Percentiles rank a stretch among this genome's conserved stretches.
Conservation (phyloP, 176 grass and related monocot genomes). For the Juncus effusus region DNA sequence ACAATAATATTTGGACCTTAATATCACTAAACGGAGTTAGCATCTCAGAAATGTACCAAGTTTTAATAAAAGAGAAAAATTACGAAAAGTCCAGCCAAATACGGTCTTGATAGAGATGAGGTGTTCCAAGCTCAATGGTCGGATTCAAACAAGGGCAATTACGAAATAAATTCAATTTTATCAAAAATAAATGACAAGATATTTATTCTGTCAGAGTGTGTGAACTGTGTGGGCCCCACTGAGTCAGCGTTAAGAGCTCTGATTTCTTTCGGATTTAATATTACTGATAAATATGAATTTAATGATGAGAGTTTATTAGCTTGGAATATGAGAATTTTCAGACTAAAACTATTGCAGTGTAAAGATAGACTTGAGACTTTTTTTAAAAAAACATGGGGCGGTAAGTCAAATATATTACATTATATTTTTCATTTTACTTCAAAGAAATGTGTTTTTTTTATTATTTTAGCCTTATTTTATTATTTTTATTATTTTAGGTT, state of each 20-base stretch:
- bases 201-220: conserved; percentile 91
- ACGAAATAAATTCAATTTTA: conserved; percentile 67
- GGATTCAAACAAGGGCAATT: conserved; percentile 40
- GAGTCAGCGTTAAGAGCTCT: conserved; percentile 67
- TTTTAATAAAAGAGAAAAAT: conserved; percentile 52
- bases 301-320: conserved; percentile 33
- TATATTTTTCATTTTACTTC: conserved; percentile 23
- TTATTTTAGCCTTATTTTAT: too few species aligned
- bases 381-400: conserved; percentile 99
- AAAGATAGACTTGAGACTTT: conserved; percentile 89
- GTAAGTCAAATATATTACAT: conserved; percentile 27
- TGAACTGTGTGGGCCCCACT: conserved; percentile 65
- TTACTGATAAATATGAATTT: conserved; percentile 70
- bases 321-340: conserved; percentile 62
- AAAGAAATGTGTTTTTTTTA: not conserved
- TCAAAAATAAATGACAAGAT: conserved; percentile 70
- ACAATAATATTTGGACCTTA: conserved; percentile 49
- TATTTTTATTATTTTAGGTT: conserved; percentile 57
- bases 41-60: conserved; percentile 65
- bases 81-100: conserved; percentile 48
- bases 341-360: conserved; percentile 64
- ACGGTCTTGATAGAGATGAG: conserved; percentile 79
- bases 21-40: conserved; percentile 65
- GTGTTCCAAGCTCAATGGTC: conserved; percentile 84
- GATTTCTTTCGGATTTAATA: conserved; percentile 72